Base-by-base conservation (phyloP, 106 monocot species). In the Alisma plantagoaquatica region DNA sequence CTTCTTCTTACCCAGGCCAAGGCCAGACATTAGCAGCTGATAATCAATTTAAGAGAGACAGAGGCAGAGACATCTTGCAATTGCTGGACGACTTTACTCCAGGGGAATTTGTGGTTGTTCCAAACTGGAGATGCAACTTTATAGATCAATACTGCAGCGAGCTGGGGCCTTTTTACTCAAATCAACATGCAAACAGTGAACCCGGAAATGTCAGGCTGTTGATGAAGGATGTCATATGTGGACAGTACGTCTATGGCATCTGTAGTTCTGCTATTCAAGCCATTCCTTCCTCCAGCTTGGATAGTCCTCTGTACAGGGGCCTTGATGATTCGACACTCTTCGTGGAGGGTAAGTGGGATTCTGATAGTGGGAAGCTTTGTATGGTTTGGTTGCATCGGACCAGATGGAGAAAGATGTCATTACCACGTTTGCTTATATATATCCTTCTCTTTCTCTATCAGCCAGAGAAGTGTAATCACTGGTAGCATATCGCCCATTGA, bases 311-410 rank as follows among this genome's bases (percentile, higher is more conserved):
- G n/a, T 62, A 57, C 19, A 63, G 76, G 2, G 73, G 76, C 4
- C 72, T 86, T 31, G 55, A 41, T 60, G 46, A 31, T 14, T 43
- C 41, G 62, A 77, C 80, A 31, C 76, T 86, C 49, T 70, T 80
- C 2, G 60, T 69, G 18, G 79, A 80, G 49, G 85, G 76, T 8
- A 54, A 67, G 12, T 86, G 85, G 85, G 66, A 62, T 53, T 65
- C 76, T 17, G 57, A 63, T 19, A 5, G 46, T 38, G 85, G 85
- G 10, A 79, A 80, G 33, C 76, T 86, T 25, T 86, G 85, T 73
- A 86, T 86, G 85, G 73, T 86, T n/a, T n/a, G 80, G 76, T 16
- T 86, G 85, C 51, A 46, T 76, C 12, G 80, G 70, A 23, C 49
- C 33, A 17, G 51, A 54, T 42, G 31, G 56, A 12, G n/a, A 3